Base-by-base conservation (phyloP, 2,329 filamentous ascomycete species). In the Phyllosticta capitalensis region DNA sequence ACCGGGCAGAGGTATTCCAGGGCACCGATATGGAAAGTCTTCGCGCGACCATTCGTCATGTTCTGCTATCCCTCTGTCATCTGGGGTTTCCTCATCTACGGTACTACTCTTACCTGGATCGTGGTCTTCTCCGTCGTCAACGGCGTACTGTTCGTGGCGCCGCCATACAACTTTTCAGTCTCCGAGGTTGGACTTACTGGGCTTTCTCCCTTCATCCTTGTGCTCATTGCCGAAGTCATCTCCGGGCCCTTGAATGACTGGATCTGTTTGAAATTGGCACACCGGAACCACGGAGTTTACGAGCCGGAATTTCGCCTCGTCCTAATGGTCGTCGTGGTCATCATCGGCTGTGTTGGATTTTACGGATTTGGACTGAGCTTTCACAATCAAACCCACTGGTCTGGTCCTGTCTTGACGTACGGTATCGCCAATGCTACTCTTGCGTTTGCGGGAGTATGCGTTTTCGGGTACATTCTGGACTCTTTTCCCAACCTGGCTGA, bases 381-480 rank as follows among this genome's bases (percentile, higher is more conserved):
- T 6, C 61, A 64, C 28, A 49, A 61, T 28, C 33, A 62, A 4
- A 64, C 63, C n/a, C 60, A 61, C 49, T 61, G 60, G 60, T 45
- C 58, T 21, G 60, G 60, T 0, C 63, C 63, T 3, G 58, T 60
- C 7, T 51, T 63, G 51, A 60, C 61, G 9, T 56, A 56, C 30
- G 78, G 78, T 0, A 66, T 80, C 10, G 77, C 77, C 5, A 79
- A 79, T 63, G 76, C 79, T 73, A 75, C 58, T 2, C 20, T 60
- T 17, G 58, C 28, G 3, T 60, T 56, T n/a, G 58, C 58, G 1
- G 58, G 53, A 9, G 58, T 60, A 0, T 79, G 76, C 54, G 76
- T 79, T 5, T 79, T 80, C 63, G 78, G 78, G 10, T 81, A 81
- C 61, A 72, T 81, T 19, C 71, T 80, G 53, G 79, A 81, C 65